Evolutionary conservation across 306 rosid genomes (phyloP), one percentile per base, ranked within the genome.

Genomic region (Rosa lucieae): DNA sequence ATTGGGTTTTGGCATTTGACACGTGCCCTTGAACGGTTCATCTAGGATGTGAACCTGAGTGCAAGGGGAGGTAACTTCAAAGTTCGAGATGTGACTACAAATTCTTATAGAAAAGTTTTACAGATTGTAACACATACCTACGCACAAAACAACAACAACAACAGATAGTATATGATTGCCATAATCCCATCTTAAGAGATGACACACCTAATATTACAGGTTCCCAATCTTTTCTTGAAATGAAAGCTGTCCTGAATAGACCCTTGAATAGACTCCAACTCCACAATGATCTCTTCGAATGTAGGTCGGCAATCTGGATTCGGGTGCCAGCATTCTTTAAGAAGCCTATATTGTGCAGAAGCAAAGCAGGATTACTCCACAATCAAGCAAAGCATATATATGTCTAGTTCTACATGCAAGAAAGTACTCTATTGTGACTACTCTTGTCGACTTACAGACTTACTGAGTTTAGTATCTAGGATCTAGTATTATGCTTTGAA

Each of bases 281-380:
- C 5, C 42, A 5, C 9, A 71, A 82, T 82, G 67, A 82, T 82
- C 20, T 71, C 69, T 23, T 63, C 52, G 14, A 82, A 77, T 6
- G 85, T 40, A 1, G 81, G 85, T 14, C 84, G 73, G 20, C 26
- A 81, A 48, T 81, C 69, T 21, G 81, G 84, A 70, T 51, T 77
- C 63, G 67, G 79, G 74, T 82, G 81, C 85, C 85, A 82, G 74
- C 85, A 82, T 18, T 42, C 40, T 20, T 44, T 47, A 13, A 82
- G 61, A 72, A 82, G 78, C 77, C 85, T 81, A 40, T 1, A 15
- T 40, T 46, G 59, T 18, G n/a, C 56, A 75, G 47, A 15, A n/a
- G 35, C 72, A 59, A 20, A 59, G 4, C 14, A 12, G 14, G 5
- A 14, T 48, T 37, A 69, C 61, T 21, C 10, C 13, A 39, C 35